phyloP scores from a whole-genome alignment of 2,329 filamentous ascomycete genomes.

The Talaromyces sp. region DNA sequence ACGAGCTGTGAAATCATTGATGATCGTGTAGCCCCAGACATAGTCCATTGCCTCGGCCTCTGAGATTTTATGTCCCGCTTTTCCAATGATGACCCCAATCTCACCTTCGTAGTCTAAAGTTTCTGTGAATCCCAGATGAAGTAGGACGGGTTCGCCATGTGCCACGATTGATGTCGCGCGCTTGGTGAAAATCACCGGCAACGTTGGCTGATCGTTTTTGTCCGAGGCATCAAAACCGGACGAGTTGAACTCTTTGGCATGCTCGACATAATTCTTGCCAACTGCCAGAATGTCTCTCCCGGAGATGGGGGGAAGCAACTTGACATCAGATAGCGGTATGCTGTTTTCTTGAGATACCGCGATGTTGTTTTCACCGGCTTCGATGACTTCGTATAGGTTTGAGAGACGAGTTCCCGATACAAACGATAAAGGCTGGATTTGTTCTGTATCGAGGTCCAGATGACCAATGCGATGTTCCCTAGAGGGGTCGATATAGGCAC shows the following conservation, averaged over 20 bases:
- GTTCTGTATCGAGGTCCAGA: slow-evolving; percentile 36
- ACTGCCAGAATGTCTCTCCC: slow-evolving; percentile 56
- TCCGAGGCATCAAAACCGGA: slow-evolving; percentile 57
- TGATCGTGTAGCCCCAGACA: slow-evolving; percentile 59
- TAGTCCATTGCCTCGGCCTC: slow-evolving; percentile 50
- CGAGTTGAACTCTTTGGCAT: slow-evolving; percentile 58
- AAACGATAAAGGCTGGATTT: slow-evolving; percentile 48
- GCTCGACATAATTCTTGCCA: slow-evolving; percentile 58
- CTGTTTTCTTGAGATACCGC: slow-evolving; percentile 2
- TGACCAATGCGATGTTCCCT: slow-evolving; percentile 42
- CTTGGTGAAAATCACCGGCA: slow-evolving; percentile 59
- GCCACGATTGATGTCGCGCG: slow-evolving; percentile 55
- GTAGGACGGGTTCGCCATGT: slow-evolving; percentile 48
- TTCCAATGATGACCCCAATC: slow-evolving; percentile 57
- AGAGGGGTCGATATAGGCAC: slow-evolving; percentile 10
- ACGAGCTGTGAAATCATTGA: slow-evolving; percentile 58
- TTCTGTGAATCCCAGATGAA: slow-evolving; percentile 50
- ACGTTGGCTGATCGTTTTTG: slow-evolving; percentile 52
- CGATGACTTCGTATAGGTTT: slow-evolving; percentile 55
- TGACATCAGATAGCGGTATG: slow-evolving; percentile 38
- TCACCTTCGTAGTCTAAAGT: slow-evolving; percentile 45
- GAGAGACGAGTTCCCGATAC: slow-evolving; percentile 37
- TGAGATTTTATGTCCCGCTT: slow-evolving; percentile 45
- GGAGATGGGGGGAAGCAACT: slow-evolving; percentile 48
- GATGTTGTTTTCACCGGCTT: slow-evolving; percentile 45